These are phyloP conservation scores for Phytopythium ostracodes DNA, from an alignment of 352 stramenopile genomes.

Conservation along the genomic window DNA sequence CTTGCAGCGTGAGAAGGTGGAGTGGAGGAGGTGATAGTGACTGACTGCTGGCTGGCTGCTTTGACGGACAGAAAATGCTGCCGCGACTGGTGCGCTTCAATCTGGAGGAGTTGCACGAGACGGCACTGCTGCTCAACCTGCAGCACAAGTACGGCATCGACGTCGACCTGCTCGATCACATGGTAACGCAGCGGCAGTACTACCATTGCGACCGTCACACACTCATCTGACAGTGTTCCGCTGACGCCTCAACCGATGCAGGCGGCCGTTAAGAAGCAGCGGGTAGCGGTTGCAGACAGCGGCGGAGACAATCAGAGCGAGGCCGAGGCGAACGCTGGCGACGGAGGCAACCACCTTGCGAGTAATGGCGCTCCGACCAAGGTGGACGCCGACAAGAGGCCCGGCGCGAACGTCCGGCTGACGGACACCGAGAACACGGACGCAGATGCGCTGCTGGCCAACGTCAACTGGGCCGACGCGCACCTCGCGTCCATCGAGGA, in stretches of 20 bases:
- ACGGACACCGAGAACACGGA: constrained; percentile 59
- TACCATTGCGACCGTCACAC: not conserved
- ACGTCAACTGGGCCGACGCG: constrained; percentile 57
- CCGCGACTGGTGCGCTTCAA: constrained; percentile 55
- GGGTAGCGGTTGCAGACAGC: not conserved
- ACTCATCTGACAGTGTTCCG: constrained; percentile 4
- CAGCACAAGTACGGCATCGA: constrained; percentile 65
- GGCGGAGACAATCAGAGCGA: constrained; percentile 4
- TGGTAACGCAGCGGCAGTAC: constrained; percentile 16
- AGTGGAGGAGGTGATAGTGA: not conserved
- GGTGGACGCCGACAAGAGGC: not conserved
- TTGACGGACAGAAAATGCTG: constrained; percentile 24
- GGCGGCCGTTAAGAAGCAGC: constrained; percentile 39
- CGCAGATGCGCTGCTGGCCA: constrained; percentile 37
- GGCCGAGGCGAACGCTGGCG: not conserved
- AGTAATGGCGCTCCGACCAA: too few relatives aligned
- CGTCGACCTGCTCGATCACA: constrained; percentile 47
- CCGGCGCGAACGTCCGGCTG: constrained; percentile 29
- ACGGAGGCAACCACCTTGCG: not conserved
- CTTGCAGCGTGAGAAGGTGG: not conserved
- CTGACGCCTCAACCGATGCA: not conserved
- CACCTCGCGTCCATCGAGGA: constrained; percentile 49
- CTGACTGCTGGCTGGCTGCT: not conserved
- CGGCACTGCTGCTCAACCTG: constrained; percentile 41
- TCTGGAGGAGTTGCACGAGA: constrained; percentile 54